Base-by-base conservation (phyloP, 805 yeast genomes). In the Pichia californica region DNA sequence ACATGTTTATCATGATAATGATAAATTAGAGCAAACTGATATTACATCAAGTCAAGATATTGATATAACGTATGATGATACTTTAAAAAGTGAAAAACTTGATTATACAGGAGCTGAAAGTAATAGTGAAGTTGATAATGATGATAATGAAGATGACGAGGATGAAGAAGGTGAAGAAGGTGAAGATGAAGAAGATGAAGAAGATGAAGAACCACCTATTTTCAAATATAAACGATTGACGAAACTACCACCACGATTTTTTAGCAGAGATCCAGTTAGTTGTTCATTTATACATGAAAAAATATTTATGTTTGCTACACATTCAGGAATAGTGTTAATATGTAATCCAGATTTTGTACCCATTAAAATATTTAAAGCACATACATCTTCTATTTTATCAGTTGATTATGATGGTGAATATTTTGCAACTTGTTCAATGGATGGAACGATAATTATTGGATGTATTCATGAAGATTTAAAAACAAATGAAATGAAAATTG, bases 361-460 rank as follows among this genome's bases (percentile, higher is more conserved):
- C 0, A 65, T 88, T 1, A 70, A 95, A 31, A 81, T 96, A 0
- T 73, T 86, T 47, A 77, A 87, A 52, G 88, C 91, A 1, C 96
- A 94, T 55, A 71, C 86, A 37, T 88, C 97, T 0, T 87, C 96
- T 0, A 76, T 93, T 2, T 63, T 89, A 33, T 76, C 87, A 0
- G 70, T 88, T 0, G 76, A 80, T 42, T 71, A 83, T 2, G 94
- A 87, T 55, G 93, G 94, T 0, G 63, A 63, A 8, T 78, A 73
- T 54, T 77, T 93, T 47, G 94, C 93, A 0, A 81, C 95, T 0
- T 96, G 89, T 0, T 88, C 97, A 0, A 81, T 91, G 68, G 99
- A 93, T 58, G 99, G 99, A 0, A 84, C 95, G 0, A 83, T 91
- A 0, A 88, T 88, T 2, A 75, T 88, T 5, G 93, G 96, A 0